Evolutionary conservation across 306 rosid species (phyloP), one percentile per base, ranked within the genome.

Genomic region (Astragalus glycyphyllos): DNA sequence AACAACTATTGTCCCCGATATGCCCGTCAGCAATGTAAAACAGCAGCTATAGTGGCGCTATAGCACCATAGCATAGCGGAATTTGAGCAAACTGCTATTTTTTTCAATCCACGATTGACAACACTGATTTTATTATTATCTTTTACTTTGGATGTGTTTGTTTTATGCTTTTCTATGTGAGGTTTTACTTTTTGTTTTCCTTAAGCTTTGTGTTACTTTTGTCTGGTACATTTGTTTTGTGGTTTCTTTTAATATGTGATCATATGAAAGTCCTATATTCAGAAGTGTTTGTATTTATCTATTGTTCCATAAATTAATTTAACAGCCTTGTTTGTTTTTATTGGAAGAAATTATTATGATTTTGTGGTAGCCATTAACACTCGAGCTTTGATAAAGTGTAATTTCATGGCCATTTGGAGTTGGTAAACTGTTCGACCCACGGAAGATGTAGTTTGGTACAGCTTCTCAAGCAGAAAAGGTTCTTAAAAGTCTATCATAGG

Each of bases 331-430:
- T 12, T 54, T 54, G 35, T 53, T 54, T 38, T 54, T 23, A 23
- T 14, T 11, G 37, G 31, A 54, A 10, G 3, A 23, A 23, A 46
- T 46, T 54, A 20, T 54, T n/a, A n/a, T n/a, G 37, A 38, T 54
- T 54, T 54, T 54, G 35, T 23, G 13, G 35, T 54, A 23, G 32
- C 10, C 41, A 11, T 11, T 4, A 54, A 8, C 7, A 10, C 12
- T 10, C 3, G 9, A 56, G 16, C 41, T 56, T 12, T 56, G 34
- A 31, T 56, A n/a, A 12, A 29, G 12, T 57, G 20, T 57, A 13
- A 57, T 57, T 31, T 9, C 17, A 12, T 57, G 20, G 20, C 41
- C 62, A 29, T 57, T 57, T 57, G 41, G 8, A 57, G 62, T 57
- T 57, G 62, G n/a, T n/a, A 57, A 57, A 57, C 20, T n/a, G n/a